Evolutionary conservation across 2,329 filamentous ascomycete genomes (phyloP), one percentile per base, ranked within the genome.

Genomic region (Waltergamsia citrina): DNA sequence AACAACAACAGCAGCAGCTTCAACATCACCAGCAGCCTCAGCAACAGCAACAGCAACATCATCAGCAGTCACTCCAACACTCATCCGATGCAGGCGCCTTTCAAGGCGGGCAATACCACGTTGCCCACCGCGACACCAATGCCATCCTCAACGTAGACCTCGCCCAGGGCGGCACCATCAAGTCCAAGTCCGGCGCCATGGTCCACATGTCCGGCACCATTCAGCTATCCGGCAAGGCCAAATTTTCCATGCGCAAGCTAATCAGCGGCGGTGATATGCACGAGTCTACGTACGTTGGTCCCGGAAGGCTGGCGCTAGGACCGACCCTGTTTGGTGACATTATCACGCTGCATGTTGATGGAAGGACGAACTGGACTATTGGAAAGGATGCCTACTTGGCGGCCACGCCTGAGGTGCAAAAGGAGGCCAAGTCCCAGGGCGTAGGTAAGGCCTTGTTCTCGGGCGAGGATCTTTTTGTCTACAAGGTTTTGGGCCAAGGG

Each of bases 1-100:
- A 31, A 12, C 29, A 31, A 18, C 29, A 15, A 18, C 3, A 78
- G 60, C 35, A 14, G 16, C 35, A 28, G 21, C 31, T 11, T 14
- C 34, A 39, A 29, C 34, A 35, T 19, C 35, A 34, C 7, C 38
- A 39, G 11, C 19, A 29, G 9, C 31, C 17, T 22, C 35, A 27
- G 11, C 36, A 36, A 14, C 36, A 28, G n/a, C 33, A n/a, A 24
- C 33, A 32, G 6, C 29, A 27, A n/a, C 27, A 24, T n/a, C 8
- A 8, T 8, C 25, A 27, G 25, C 25, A 6, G 12, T 7, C 25
- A n/a, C 7, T 20, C 14, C 29, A 19, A 15, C 37, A 21, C 12
- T n/a, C n/a, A n/a, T 11, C 10, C 30, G 33, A 35, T 32, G 23
- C 26, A 10, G 43, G 43, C 27, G 15, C 37, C 3, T 45, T 45